phyloP scores from a whole-genome alignment of 148 eudicot genomes.

The Cornus controversa region DNA sequence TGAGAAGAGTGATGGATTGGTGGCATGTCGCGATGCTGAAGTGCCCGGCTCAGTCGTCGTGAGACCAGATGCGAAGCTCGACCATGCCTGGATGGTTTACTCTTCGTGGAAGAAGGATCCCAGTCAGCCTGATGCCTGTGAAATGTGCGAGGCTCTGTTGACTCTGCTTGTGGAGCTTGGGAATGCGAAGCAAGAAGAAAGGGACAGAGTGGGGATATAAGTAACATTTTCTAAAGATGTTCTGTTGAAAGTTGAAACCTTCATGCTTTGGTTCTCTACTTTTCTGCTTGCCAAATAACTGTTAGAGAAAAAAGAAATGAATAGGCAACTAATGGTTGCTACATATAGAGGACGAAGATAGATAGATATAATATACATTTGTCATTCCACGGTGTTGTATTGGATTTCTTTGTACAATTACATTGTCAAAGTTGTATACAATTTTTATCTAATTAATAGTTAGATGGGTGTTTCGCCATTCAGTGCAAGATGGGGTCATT shows the following conservation, averaged over 20 bases:
- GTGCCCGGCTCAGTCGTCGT: constrained; percentile 93
- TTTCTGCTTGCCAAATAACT: background rate
- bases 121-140: constrained; percentile 57
- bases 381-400: no score
- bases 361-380: no score
- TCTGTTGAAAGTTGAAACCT: background rate
- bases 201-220: background rate
- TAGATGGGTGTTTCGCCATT: no score
- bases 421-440: no score
- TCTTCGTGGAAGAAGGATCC: constrained; percentile 72
- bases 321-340: background rate
- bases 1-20: constrained; percentile 89
- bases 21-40: constrained; percentile 89
- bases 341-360: no score
- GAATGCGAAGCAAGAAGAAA: constrained; percentile 11
- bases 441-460: no score
- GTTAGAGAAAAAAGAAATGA: background rate
- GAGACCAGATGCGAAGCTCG: constrained; percentile 68
- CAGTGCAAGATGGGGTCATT: no score
- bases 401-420: no score
- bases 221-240: background rate
- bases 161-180: constrained; percentile 80
- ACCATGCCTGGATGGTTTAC: constrained; percentile 93
- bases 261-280: background rate
- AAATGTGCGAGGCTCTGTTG: constrained; percentile 91